Conservation (phyloP, 2,329 filamentous ascomycete genomes). For the Aspergillus novoparasiticus region DNA sequence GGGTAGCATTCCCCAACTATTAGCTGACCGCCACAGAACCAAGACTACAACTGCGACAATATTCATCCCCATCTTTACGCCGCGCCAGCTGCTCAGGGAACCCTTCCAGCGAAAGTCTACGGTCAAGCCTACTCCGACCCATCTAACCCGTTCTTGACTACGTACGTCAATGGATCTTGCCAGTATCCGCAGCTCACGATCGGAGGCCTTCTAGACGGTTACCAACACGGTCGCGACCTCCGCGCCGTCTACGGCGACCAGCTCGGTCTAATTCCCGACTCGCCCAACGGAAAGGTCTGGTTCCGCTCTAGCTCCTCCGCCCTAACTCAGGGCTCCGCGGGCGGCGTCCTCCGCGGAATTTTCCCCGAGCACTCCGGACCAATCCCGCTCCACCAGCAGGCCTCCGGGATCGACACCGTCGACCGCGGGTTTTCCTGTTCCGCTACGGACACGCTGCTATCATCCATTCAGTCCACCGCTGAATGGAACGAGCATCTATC, state of each 20-base stretch:
- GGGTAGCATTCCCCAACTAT: neutral
- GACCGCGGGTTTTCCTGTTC: slow-evolving; percentile 40
- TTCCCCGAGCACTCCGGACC: slow-evolving; percentile 37
- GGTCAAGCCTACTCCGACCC: slow-evolving; percentile 40
- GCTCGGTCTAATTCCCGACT: slow-evolving; percentile 34
- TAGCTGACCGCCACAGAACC: slow-evolving; percentile 27
- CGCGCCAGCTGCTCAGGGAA: slow-evolving; percentile 21
- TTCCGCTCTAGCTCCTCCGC: slow-evolving; percentile 41
- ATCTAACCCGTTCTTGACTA: slow-evolving; percentile 35
- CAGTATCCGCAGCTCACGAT: slow-evolving; percentile 45
- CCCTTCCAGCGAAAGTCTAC: slow-evolving; percentile 35
- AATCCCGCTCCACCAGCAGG: slow-evolving; percentile 42
- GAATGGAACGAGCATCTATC: slow-evolving; percentile 40
- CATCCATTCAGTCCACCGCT: slow-evolving; percentile 29
- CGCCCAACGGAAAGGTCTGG: slow-evolving; percentile 34
- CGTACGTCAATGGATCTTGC: slow-evolving; percentile 38
- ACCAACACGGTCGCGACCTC: slow-evolving; percentile 41
- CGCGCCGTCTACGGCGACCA: slow-evolving; percentile 35
- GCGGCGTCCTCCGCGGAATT: slow-evolving; percentile 42
- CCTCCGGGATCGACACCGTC: slow-evolving; percentile 38
- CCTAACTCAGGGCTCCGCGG: slow-evolving; percentile 40
- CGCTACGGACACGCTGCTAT: slow-evolving; percentile 26
- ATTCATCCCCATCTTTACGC: slow-evolving; percentile 41
- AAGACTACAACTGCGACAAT: slow-evolving; percentile 42
- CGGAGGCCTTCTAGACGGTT: slow-evolving; percentile 41